Evolutionary conservation across 2,329 filamentous ascomycete species (phyloP).

Genomic region (Aspergillus candidus): DNA sequence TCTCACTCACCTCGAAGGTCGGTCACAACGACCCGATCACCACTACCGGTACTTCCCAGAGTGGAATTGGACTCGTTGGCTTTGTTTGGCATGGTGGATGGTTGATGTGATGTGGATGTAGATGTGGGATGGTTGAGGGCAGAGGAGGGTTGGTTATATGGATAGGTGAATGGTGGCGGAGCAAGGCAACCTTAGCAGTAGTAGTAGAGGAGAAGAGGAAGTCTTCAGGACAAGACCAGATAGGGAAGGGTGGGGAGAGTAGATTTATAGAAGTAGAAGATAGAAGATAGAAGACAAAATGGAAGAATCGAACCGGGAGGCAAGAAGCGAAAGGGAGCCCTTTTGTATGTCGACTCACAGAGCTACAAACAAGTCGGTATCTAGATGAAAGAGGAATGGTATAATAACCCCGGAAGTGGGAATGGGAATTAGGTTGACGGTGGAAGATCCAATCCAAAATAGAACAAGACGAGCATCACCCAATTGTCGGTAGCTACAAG

Average conservation of each 20-base stretch:
- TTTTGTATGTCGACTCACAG: background rate
- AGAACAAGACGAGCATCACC: too few species aligned
- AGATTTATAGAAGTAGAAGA: background rate
- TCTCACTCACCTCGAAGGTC: conserved; percentile 22
- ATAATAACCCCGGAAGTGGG: background rate
- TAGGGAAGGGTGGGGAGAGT: conserved; percentile 1
- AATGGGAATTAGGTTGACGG: too few species aligned
- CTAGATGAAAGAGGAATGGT: conserved; percentile 3
- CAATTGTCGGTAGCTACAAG: too few species aligned
- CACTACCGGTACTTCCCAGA: conserved; percentile 27
- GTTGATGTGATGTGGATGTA: background rate
- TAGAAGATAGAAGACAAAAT: background rate
- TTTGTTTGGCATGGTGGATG: conserved; percentile 30
- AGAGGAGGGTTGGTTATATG: background rate
- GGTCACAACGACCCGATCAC: conserved; percentile 24
- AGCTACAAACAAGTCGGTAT: too few species aligned
- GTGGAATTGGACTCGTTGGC: conserved; percentile 33
- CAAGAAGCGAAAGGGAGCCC: background rate
- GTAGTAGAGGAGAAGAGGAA: conserved; percentile 3
- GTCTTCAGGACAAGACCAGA: background rate
- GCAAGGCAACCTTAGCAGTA: conserved; percentile 9
- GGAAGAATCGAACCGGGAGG: background rate
- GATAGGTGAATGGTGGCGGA: conserved; percentile 11
- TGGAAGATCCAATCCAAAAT: too few species aligned
- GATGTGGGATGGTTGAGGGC: background rate